These are phyloP conservation scores for Aureobasidium sp. DNA, from an alignment of 2,329 filamentous ascomycete species.

Conservation along the genomic window DNA sequence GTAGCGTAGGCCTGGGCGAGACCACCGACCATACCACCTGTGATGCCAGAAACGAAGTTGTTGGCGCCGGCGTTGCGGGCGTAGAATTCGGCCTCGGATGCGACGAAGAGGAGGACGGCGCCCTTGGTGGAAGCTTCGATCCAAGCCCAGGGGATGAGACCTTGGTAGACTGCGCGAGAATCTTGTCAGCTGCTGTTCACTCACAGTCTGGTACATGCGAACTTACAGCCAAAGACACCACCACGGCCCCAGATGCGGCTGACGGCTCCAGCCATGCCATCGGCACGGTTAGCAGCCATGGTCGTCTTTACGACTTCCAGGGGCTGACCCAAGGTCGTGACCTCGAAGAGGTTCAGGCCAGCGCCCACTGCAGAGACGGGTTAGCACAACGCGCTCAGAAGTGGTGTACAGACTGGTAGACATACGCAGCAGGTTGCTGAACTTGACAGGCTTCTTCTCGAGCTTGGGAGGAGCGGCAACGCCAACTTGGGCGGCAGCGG, in stretches of 20 bases:
- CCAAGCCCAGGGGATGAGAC: constrained; percentile 99
- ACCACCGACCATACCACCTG: constrained; percentile 86
- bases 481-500: constrained; percentile 34
- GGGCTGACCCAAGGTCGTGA: constrained; percentile 67
- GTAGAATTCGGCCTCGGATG: constrained; percentile 94
- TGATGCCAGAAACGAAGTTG: constrained; percentile 82
- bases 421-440: constrained; percentile 86
- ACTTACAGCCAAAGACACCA: constrained; percentile 88
- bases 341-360: constrained; percentile 92
- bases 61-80: constrained; percentile 69
- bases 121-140: constrained; percentile 99
- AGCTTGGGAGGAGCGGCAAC: constrained; percentile 50
- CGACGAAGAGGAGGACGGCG: constrained; percentile 97
- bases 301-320: constrained; percentile 99
- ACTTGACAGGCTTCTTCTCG: constrained; percentile 99
- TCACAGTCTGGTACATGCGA: background rate
- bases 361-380: constrained; percentile 54
- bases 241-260: constrained; percentile 87
- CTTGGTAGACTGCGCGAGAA: constrained; percentile 76
- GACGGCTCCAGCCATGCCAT: constrained; percentile 76
- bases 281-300: constrained; percentile 93
- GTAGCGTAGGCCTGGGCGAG: constrained; percentile 97
- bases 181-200: constrained; percentile 11
- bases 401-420: constrained; percentile 15
- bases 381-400: constrained; percentile 10